Base-by-base conservation (phyloP, 202 grass and related monocot species). In the Cymbopogon flexuosus region DNA sequence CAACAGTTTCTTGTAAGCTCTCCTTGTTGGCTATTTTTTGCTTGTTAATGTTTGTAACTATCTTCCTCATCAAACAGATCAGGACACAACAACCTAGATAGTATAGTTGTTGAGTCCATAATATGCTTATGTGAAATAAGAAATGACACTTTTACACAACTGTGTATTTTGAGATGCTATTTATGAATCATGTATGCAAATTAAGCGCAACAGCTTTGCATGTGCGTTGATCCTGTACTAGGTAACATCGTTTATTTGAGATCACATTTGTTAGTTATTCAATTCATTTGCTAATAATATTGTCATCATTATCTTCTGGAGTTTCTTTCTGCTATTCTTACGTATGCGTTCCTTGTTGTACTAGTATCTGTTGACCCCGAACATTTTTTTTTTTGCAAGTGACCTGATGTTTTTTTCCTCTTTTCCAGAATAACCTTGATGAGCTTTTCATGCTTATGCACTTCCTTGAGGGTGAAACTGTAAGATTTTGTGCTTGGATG, bases 371-470 rank as follows among this genome's bases (percentile, higher is more conserved):
- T 87, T 84, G 27, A 60, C 59, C 63, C 35, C 52, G 9, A 3
- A 29, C 9, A 78, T 47, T 37, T 62, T 75, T 8, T 75, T 5
- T 75, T 8, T 75, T 5, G 35, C 41, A 60, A 57, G 40, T 34
- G 16, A 87, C 35, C 84, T 83, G 33, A 73, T 64, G 7, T 79
- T 52, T 5, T 74, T 11, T 14, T 85, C 65, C 43, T 85, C 18
- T 16, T 78, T 85, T 81, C 15, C 94, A 99, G 96, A 99, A 99
- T 82, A 99, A 99, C 63, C 86, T 99, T 87, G 96, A 99, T 43
- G 96, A 99, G 82, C 88, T 99, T 73, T 99, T 99, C 90, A 96
- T 99, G 90, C 90, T 99, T 49, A 99, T 99, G 96, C 93, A 99
- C 81, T 99, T 99, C 83, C 96, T 99, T 69, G 96, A 99, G 78